Base-by-base conservation (phyloP, 2,329 filamentous ascomycete genomes). In the Cadophora luteo-olivacea region DNA sequence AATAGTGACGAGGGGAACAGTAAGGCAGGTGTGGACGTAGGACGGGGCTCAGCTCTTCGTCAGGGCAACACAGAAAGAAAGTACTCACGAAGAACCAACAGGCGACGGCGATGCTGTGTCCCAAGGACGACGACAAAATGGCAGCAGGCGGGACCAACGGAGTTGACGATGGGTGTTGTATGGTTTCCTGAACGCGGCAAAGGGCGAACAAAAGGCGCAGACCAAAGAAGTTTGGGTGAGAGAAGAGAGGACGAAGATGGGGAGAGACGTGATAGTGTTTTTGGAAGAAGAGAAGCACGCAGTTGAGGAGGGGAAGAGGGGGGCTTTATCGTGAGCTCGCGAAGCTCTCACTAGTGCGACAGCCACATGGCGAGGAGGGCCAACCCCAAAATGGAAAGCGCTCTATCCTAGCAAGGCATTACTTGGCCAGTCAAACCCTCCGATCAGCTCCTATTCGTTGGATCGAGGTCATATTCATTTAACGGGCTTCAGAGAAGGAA, bases 81-180 rank as follows among this genome's bases (percentile, higher is more conserved):
- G 55, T 38, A 60, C 57, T 60, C 8, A 60, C 57, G 6, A 41
- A 60, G 36, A 25, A 60, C 57, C 57, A 60, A 60, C 57, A 25
- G 36, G 22, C 19, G 36, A 60, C n/a, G 57, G 36, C 57, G 24
- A 60, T 45, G 57, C 57, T 60, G 57, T 60, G 57, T 60, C 57
- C 57, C 57, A 60, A 60, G 57, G 57, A 60, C 33, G 57, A 9
- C 57, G 33, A 60, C 57, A 38, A 60, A 60, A 60, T 36, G 33
- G 57, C 36, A 60, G 57, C 57, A 60, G 57, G 57, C 36, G 22
- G 33, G 12, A 60, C 57, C 55, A 60, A 60, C 22, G 36, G n/a
- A 29, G 57, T 41, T 60, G 57, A 60, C 22, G 57, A 45, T 36
- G 45, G 45, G 45, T 11, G 45, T 49, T 22, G 57, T 38, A 36